Conservation (phyloP, 2,329 filamentous ascomycete species). For the Fusarium foetens region DNA sequence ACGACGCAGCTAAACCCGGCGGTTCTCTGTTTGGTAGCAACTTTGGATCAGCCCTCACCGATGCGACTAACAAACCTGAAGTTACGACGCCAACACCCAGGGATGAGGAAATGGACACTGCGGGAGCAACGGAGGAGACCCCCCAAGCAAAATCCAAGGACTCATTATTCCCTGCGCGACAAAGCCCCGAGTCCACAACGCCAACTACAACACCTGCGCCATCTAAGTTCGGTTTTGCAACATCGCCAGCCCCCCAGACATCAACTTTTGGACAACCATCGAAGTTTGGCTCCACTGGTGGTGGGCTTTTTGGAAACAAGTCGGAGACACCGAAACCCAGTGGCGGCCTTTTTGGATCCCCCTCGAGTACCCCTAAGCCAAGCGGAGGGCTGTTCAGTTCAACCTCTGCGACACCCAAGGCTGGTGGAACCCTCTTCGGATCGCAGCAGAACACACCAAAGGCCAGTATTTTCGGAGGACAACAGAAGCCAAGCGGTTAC, state of each 20-base stretch:
- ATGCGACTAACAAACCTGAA: constrained; percentile 53
- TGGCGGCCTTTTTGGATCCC: constrained; percentile 42
- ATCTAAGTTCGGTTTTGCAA: constrained; percentile 56
- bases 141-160: constrained; percentile 53
- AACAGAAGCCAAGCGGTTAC: constrained; percentile 38
- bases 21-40: constrained; percentile 67
- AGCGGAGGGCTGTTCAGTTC: constrained; percentile 36
- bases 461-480: constrained; percentile 34
- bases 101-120: constrained; percentile 64
- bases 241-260: constrained; percentile 48
- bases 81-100: constrained; percentile 51
- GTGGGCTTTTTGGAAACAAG: constrained; percentile 45
- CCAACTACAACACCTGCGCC: constrained; percentile 64
- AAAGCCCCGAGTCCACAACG: constrained; percentile 54
- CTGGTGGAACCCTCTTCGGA: constrained; percentile 36
- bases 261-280: constrained; percentile 51
- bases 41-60: constrained; percentile 69
- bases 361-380: constrained; percentile 32
- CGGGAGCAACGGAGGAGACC: constrained; percentile 49
- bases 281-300: constrained; percentile 41
- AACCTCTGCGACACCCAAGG: constrained; percentile 45
- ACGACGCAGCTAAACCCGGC: constrained; percentile 64
- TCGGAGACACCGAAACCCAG: constrained; percentile 41
- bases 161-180: constrained; percentile 40
- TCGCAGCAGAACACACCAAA: constrained; percentile 39